phyloP scores from a whole-genome alignment of 169 alveolate genomes.

The Plasmodium adleri region DNA sequence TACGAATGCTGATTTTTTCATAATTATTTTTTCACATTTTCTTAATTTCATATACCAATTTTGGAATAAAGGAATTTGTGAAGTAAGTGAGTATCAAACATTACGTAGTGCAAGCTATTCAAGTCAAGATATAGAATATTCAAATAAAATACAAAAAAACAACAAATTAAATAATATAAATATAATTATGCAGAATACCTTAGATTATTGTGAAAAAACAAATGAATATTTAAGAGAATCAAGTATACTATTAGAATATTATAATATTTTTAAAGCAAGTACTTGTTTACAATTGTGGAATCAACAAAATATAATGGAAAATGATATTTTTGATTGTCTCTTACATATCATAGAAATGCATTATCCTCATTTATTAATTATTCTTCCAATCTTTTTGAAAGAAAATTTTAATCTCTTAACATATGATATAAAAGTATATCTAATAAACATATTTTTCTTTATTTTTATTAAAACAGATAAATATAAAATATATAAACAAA shows the following conservation, averaged over 20 bases:
- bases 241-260: background rate
- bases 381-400: slow-evolving; percentile 61
- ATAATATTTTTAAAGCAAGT: slow-evolving; percentile 13
- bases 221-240: slow-evolving; percentile 28
- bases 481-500: slow-evolving; percentile 32
- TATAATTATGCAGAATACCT: background rate
- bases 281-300: slow-evolving; percentile 4
- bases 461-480: slow-evolving; percentile 51
- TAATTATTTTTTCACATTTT: slow-evolving; percentile 22
- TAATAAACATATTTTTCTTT: slow-evolving; percentile 69
- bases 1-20: slow-evolving; percentile 14
- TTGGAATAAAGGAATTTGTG: slow-evolving; percentile 12
- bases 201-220: slow-evolving; percentile 27
- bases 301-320: slow-evolving; percentile 22
- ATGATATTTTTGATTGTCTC: slow-evolving; percentile 30
- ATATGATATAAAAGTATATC: slow-evolving; percentile 42
- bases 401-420: slow-evolving; percentile 45
- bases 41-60: slow-evolving; percentile 35
- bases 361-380: slow-evolving; percentile 26
- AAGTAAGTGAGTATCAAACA: slow-evolving; percentile 15
- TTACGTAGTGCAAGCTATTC: slow-evolving; percentile 4
- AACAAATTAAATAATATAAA: slow-evolving; percentile 19
- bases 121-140: slow-evolving; percentile 18
- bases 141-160: slow-evolving; percentile 1
- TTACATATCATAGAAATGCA: slow-evolving; percentile 39